Evolutionary conservation across 164 flowering plant species (phyloP).

Genomic region (Aristolochia fimbriata): DNA sequence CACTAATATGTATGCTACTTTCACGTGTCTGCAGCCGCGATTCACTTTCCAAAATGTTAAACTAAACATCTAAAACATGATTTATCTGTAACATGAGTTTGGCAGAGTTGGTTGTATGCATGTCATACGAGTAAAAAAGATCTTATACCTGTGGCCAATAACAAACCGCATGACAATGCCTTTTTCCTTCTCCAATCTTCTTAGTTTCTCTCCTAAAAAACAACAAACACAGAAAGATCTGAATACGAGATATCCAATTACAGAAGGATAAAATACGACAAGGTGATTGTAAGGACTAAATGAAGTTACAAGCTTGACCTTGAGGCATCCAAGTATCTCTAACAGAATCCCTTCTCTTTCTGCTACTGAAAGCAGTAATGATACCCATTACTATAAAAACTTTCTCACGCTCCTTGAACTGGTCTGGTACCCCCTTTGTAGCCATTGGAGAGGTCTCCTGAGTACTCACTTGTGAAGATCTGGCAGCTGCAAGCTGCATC

Average conservation of each 20-base stretch:
- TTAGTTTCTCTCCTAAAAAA: slow-evolving; percentile 47
- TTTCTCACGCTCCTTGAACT: slow-evolving; percentile 36
- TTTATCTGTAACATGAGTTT: too few species aligned
- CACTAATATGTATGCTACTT: too few species aligned
- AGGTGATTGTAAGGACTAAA: not conserved
- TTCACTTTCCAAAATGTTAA: too few species aligned
- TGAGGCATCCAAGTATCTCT: slow-evolving; percentile 93
- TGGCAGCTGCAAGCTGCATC: slow-evolving; percentile 74
- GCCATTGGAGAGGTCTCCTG: slow-evolving; percentile 34
- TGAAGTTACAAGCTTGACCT: slow-evolving; percentile 30
- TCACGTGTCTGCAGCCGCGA: too few species aligned
- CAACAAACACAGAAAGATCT: not conserved
- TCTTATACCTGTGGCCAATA: slow-evolving; percentile 79
- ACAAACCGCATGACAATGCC: slow-evolving; percentile 86
- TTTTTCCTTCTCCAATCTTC: slow-evolving; percentile 66
- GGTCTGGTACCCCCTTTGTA: slow-evolving; percentile 22
- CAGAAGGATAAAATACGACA: not conserved
- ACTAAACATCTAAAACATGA: too few species aligned
- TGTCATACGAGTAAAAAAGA: not conserved
- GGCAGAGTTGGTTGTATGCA: too few species aligned
- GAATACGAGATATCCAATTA: not conserved
- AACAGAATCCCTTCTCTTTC: slow-evolving; percentile 81
- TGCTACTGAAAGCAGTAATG: slow-evolving; percentile 89
- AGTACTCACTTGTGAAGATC: slow-evolving; percentile 46
- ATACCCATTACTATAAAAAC: slow-evolving; percentile 92